phyloP scores from a whole-genome alignment of 495 filamentous ascomycete species.

The Geoglossum glabrum region DNA sequence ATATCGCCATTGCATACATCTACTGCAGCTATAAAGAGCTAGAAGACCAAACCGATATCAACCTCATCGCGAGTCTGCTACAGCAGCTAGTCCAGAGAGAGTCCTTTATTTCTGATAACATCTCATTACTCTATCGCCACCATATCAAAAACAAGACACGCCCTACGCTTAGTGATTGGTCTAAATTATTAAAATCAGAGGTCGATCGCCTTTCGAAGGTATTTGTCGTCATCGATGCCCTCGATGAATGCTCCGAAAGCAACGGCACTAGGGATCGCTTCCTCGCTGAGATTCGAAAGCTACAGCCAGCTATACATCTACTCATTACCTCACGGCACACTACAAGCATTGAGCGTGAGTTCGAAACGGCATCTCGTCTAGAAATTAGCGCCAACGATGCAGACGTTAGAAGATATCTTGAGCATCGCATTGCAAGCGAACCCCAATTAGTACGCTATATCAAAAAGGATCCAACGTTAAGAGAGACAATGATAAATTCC shows the following conservation, averaged over 20 bases:
- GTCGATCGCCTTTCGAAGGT: slow-evolving; percentile 6
- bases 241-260: slow-evolving; percentile 15
- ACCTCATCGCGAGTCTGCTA: slow-evolving; percentile 5
- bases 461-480: slow-evolving; percentile 5
- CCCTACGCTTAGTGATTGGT: not conserved
- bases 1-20: slow-evolving; percentile 4
- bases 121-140: not conserved
- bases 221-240: not conserved
- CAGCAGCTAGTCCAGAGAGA: slow-evolving; percentile 3
- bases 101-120: not conserved
- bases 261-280: slow-evolving; percentile 6
- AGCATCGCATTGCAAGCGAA: slow-evolving; percentile 6
- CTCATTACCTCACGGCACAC: slow-evolving; percentile 17
- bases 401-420: slow-evolving; percentile 18
- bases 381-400: slow-evolving; percentile 14
- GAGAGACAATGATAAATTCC: slow-evolving; percentile 7
- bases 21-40: slow-evolving; percentile 8
- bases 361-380: slow-evolving; percentile 6
- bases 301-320: slow-evolving; percentile 6
- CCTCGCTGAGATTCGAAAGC: slow-evolving; percentile 4
- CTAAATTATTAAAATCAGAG: not conserved
- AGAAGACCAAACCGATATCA: slow-evolving; percentile 1
- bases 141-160: not conserved
- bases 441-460: slow-evolving; percentile 7
- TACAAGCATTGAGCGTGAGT: slow-evolving; percentile 5